These are phyloP conservation scores for Aspergillus hiratsukae DNA, from an alignment of 2,329 filamentous ascomycete genomes.

Conservation along the genomic window DNA sequence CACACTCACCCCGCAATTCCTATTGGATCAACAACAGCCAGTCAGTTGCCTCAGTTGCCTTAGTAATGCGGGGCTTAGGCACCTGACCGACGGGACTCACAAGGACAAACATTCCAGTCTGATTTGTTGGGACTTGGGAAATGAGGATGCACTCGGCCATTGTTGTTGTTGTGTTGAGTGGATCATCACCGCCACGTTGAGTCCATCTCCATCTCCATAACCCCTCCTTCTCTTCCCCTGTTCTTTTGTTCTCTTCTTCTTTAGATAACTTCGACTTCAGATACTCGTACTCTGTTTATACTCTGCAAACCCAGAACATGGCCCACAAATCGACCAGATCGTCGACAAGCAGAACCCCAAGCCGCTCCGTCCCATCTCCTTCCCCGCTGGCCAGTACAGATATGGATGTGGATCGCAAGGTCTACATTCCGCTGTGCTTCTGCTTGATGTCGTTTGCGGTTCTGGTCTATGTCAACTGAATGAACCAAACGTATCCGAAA, in stretches of 20 bases:
- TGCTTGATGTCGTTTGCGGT: constrained; percentile 36
- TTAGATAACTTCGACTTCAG: neutral
- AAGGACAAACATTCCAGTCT: neutral
- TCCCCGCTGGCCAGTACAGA: constrained; percentile 14
- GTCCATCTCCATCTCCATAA: neutral
- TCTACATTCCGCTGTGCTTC: constrained; percentile 35
- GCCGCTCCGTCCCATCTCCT: constrained; percentile 9
- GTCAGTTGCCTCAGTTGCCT: neutral
- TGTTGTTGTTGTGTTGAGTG: constrained; percentile 3
- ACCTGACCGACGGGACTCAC: too few species aligned
- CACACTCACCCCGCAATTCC: neutral
- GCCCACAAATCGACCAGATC: constrained; percentile 13
- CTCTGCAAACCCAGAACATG: constrained; percentile 7
- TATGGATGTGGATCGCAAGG: constrained; percentile 33
- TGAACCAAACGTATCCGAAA: neutral
- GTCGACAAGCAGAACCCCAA: constrained; percentile 7
- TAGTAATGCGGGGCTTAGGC: neutral
- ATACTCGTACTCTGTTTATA: neutral
- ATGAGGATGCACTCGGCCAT: neutral
- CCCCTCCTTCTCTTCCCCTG: constrained; percentile 1
- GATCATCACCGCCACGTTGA: neutral
- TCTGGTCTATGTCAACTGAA: constrained; percentile 31
- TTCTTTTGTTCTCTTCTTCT: neutral
- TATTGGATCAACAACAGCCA: neutral
- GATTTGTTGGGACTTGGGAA: neutral